These are phyloP conservation scores for Circinella umbellata DNA, from an alignment of 371 early-diverging fungal genomes.

Conservation along the genomic window DNA sequence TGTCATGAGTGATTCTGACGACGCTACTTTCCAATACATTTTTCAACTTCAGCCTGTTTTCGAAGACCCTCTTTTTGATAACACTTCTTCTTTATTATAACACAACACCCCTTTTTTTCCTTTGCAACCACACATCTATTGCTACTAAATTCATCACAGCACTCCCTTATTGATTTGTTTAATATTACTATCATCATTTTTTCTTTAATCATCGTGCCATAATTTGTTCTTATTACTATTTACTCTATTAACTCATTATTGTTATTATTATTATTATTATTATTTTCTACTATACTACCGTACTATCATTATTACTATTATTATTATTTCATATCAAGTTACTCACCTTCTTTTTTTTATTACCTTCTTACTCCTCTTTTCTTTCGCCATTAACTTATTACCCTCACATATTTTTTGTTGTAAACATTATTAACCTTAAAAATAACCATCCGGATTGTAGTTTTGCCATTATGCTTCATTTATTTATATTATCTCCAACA, in stretches of 20 bases:
- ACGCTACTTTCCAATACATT: constrained; percentile 30
- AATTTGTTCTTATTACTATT: too few relatives aligned
- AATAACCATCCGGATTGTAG: too few relatives aligned
- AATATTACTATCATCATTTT: background rate
- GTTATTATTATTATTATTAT: background rate
- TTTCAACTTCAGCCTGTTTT: constrained; percentile 30
- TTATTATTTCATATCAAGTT: background rate
- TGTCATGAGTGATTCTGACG: constrained; percentile 39
- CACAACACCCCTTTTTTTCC: background rate
- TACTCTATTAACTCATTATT: too few relatives aligned
- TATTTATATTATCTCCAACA: background rate
- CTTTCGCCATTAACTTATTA: too few relatives aligned
- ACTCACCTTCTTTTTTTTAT: too few relatives aligned
- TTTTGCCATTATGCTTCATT: too few relatives aligned
- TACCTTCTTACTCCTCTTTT: too few relatives aligned
- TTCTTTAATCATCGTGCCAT: too few relatives aligned
- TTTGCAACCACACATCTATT: background rate
- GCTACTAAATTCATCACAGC: too few relatives aligned
- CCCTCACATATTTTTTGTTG: too few relatives aligned
- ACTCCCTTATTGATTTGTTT: background rate
- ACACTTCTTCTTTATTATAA: constrained; percentile 2
- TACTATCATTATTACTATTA: background rate
- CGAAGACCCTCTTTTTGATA: background rate
- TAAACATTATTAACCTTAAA: too few relatives aligned
- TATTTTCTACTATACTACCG: too few relatives aligned